Evolutionary conservation across 148 eudicot genomes (phyloP).

Genomic region (Agrostemma githago): DNA sequence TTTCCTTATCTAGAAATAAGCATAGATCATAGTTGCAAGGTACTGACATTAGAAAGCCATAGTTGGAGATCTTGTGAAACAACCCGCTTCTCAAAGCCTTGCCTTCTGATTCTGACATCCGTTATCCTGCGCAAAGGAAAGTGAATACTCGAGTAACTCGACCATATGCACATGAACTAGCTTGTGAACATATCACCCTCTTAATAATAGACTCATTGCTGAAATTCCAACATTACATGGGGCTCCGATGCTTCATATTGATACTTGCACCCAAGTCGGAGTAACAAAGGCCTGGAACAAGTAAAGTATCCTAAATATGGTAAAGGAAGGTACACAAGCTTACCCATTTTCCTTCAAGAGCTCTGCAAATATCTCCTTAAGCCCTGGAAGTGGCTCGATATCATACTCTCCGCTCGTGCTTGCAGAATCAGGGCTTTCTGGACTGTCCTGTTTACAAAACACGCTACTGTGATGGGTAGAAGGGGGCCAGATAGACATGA

Average conservation of each 20-base stretch:
- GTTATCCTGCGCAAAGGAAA: slow-evolving; percentile 36
- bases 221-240: background rate
- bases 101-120: slow-evolving; percentile 67
- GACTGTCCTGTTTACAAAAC: slow-evolving; percentile 47
- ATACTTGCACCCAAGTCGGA: background rate
- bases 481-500: background rate
- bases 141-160: background rate
- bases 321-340: slow-evolving; percentile 16
- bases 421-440: slow-evolving; percentile 36
- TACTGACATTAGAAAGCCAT: slow-evolving; percentile 92
- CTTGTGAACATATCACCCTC: background rate
- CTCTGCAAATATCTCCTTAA: slow-evolving; percentile 62
- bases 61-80: slow-evolving; percentile 96
- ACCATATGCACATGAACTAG: background rate
- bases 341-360: slow-evolving; percentile 84
- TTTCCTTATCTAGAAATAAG: no score
- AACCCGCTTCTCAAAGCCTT: slow-evolving; percentile 97
- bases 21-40: background rate
- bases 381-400: slow-evolving; percentile 91
- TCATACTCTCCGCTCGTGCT: slow-evolving; percentile 29
- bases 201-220: background rate
- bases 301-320: background rate
- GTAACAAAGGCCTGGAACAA: background rate
- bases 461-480: background rate
- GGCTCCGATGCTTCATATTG: background rate